Base-by-base conservation (phyloP, 164 flowering plant genomes). In the Piper longum region DNA sequence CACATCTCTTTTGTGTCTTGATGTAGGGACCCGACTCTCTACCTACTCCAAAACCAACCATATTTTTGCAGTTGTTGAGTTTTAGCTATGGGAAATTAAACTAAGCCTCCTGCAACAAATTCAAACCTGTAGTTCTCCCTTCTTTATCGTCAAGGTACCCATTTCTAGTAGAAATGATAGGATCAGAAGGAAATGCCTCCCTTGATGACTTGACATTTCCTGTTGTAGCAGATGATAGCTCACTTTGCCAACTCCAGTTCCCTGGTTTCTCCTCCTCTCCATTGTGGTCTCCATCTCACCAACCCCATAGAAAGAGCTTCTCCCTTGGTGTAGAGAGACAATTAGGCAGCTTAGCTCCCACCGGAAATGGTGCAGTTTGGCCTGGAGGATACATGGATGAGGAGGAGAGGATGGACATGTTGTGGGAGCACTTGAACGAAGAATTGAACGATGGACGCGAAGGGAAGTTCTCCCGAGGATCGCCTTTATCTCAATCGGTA, bases 361-460 rank as follows among this genome's bases (percentile, higher is more conserved):
- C 19, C 12, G 58, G 17, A 51, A 41, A 11, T 36, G n/a, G 36
- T 7, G 45, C 43, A 39, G 56, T 41, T 39, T 39, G 42, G 44
- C 17, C 18, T 7, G 63, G 40, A 39, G 40, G n/a, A 11, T 59
- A 42, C 19, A 43, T 64, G 9, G 75, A 66, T 4, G 74, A 66
- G 17, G 84, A 80, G 43, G 86, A 81, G 54, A 83, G 71, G 75
- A 85, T 85, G 90, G 90, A 85, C 59, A 60, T 76, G 77, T 65
- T 85, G 64, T 85, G 52, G 52, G 52, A 83, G 70, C 67, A 81
- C 65, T 76, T 83, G 73, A 79, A 84, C 55, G 82, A 82, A 1
- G 83, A 84, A 19, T 54, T 77, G 19, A 48, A 14, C 7, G 12
- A 48, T 14, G 11, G 12, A 2, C 52, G 14, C 9, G 52, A 48